Conservation (phyloP, 225 moss, liverwort and hornwort genomes). For the Straminergon stramineum region DNA sequence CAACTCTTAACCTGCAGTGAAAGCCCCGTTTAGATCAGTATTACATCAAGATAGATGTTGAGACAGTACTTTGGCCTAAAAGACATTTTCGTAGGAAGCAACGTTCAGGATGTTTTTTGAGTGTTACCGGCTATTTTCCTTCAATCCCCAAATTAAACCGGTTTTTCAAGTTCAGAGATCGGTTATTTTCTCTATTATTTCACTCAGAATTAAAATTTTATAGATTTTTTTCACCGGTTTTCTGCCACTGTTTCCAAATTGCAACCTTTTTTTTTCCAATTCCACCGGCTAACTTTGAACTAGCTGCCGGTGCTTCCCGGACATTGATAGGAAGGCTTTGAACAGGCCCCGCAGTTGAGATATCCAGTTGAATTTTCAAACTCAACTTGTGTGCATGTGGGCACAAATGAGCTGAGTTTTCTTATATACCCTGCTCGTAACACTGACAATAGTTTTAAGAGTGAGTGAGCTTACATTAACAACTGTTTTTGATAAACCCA, state of each 20-base stretch:
- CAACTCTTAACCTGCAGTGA: conserved; percentile 12
- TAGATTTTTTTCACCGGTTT: too few species aligned
- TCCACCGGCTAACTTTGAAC: too few species aligned
- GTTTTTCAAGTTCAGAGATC: too few species aligned
- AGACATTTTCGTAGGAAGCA: background rate
- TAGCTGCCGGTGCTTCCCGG: too few species aligned
- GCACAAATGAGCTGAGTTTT: background rate
- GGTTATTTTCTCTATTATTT: too few species aligned
- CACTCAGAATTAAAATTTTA: too few species aligned
- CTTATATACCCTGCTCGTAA: background rate
- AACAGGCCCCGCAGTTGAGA: background rate
- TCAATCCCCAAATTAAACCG: too few species aligned
- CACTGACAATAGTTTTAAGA: background rate
- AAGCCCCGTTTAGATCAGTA: background rate
- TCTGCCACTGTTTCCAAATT: too few species aligned
- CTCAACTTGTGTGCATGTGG: background rate
- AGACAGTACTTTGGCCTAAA: background rate
- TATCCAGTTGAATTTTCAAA: background rate
- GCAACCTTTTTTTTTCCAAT: too few species aligned
- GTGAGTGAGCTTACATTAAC: conserved; percentile 11
- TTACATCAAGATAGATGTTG: background rate
- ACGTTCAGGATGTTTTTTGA: too few species aligned
- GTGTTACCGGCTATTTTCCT: too few species aligned
- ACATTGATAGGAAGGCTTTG: background rate
- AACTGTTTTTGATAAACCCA: conserved; percentile 5